Percentiles rank a stretch among this genome's conserved stretches.
These are phyloP conservation scores for Priceomyces carsonii DNA, from an alignment of 805 yeast species.

Conservation along the genomic window DNA sequence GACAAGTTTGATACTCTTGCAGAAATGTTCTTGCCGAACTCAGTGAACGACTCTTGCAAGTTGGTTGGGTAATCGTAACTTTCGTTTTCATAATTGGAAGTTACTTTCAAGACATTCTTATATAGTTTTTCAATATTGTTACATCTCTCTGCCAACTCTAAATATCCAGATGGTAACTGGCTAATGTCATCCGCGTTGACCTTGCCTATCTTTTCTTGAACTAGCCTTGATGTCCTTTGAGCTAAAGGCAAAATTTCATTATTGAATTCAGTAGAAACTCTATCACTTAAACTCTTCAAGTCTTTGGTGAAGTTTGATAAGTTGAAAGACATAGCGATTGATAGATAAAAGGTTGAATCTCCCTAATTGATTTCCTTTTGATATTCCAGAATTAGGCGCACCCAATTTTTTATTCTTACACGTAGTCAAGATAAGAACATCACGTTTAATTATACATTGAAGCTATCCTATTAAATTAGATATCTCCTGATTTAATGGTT, in stretches of 20 bases:
- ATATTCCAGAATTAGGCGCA: constrained; percentile 2
- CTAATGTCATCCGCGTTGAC: constrained; percentile 65
- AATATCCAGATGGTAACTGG: constrained; percentile 80
- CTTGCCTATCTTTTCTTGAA: constrained; percentile 78
- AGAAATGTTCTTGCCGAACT: constrained; percentile 65
- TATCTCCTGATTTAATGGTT: too few relatives aligned
- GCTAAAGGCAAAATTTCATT: constrained; percentile 61
- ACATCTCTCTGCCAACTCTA: constrained; percentile 43
- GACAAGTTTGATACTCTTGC: constrained; percentile 66
- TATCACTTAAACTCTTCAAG: constrained; percentile 40
- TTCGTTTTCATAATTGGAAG: constrained; percentile 65
- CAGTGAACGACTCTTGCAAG: constrained; percentile 71
- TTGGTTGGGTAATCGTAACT: constrained; percentile 83
- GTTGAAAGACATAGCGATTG: constrained; percentile 47
- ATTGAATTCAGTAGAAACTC: constrained; percentile 56
- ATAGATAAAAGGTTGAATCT: too few relatives aligned
- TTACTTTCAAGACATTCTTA: constrained; percentile 42
- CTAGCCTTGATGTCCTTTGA: constrained; percentile 74
- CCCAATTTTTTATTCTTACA: constrained; percentile 1
- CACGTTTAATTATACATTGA: too few relatives aligned
- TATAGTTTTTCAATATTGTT: constrained; percentile 43
- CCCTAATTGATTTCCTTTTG: not conserved
- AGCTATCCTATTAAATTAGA: too few relatives aligned
- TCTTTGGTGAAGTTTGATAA: constrained; percentile 43
- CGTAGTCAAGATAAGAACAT: too few relatives aligned